Percentiles rank a stretch among this genome's conserved stretches.
Conservation (phyloP, 345 rosid species). For the Acer yangbiense region DNA sequence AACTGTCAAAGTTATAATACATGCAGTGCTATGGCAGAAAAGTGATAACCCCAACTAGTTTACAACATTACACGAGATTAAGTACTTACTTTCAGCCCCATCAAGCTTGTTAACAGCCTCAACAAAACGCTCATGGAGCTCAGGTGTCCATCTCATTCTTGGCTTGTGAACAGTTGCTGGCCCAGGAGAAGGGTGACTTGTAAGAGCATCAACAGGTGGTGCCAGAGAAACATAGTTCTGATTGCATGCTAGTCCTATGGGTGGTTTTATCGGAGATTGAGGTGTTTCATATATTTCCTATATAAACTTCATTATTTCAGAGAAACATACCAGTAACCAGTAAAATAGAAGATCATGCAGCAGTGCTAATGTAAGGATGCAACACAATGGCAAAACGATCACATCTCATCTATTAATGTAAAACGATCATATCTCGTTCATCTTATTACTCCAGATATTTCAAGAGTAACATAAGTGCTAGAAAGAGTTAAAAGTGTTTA, state of each 20-base stretch:
- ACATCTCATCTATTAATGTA: neutral
- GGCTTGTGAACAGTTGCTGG: slow-evolving; percentile 58
- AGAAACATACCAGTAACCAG: slow-evolving; percentile 21
- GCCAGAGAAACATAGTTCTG: slow-evolving; percentile 33
- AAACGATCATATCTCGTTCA: neutral
- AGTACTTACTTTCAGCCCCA: slow-evolving; percentile 85
- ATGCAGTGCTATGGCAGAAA: neutral
- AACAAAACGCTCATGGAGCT: slow-evolving; percentile 73
- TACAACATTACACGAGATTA: slow-evolving; percentile 1
- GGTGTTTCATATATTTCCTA: slow-evolving; percentile 76
- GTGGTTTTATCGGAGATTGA: slow-evolving; percentile 41
- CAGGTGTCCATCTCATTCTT: slow-evolving; percentile 97
- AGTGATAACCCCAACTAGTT: neutral
- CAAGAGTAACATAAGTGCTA: neutral
- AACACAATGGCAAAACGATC: neutral
- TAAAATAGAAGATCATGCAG: slow-evolving; percentile 13
- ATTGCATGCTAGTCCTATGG: slow-evolving; percentile 32
- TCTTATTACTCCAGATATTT: slow-evolving; percentile 1
- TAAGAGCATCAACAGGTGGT: slow-evolving; percentile 43
- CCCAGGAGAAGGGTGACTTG: slow-evolving; percentile 48
- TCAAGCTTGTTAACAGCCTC: slow-evolving; percentile 78
- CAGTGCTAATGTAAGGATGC: neutral
- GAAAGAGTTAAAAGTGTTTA: neutral
- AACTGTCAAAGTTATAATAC: neutral
- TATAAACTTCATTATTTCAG: slow-evolving; percentile 21